Conservation (phyloP, 2,329 filamentous ascomycete genomes). For the Penicillium corylophilum region DNA sequence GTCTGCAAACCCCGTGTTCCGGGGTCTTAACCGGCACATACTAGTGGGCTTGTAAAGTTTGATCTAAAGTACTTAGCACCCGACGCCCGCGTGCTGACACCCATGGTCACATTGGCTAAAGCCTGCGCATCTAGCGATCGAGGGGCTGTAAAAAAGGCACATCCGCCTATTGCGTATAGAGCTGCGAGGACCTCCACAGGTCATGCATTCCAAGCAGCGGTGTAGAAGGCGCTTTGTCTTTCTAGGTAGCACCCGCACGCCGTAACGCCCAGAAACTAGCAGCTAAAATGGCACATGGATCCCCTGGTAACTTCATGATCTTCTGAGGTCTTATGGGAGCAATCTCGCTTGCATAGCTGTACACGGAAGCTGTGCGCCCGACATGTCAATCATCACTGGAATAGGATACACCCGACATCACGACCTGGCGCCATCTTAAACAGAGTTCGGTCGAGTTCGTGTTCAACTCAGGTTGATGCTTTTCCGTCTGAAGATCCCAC, state of each 20-base stretch:
- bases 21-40: no score
- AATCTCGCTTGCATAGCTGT: not conserved
- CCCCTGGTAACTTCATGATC: not conserved
- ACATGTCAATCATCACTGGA: not conserved
- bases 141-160: not conserved
- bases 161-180: not conserved
- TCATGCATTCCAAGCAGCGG: not conserved
- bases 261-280: not conserved
- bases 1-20: no score
- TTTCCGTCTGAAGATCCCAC: constrained; percentile 19
- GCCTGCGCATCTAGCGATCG: not conserved
- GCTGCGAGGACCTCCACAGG: not conserved
- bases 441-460: not conserved
- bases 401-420: not conserved
- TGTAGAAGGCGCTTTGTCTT: not conserved
- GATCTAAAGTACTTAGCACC: no score
- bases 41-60: no score
- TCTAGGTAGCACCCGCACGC: no score
- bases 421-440: not conserved
- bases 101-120: not conserved
- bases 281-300: not conserved
- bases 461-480: constrained; percentile 9
- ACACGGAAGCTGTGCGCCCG: not conserved
- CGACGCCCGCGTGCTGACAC: no score
- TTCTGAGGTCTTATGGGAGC: not conserved